Evolutionary conservation across 2,329 filamentous ascomycete genomes (phyloP).

Genomic region (Amesomyces nigricolor): DNA sequence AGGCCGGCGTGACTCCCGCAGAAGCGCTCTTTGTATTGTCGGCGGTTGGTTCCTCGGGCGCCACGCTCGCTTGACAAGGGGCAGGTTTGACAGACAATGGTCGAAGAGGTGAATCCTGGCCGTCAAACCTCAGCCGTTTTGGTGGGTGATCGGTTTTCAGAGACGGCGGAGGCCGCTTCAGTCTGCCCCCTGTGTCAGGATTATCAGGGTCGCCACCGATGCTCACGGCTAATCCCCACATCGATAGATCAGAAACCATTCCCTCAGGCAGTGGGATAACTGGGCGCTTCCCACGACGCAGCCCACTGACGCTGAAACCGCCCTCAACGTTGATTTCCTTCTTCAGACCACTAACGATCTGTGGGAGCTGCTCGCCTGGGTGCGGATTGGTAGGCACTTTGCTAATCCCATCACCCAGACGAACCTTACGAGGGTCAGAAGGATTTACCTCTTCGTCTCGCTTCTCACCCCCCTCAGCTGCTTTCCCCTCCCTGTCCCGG

Average conservation of each 20-base stretch:
- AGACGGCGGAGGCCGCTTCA: constrained; percentile 12
- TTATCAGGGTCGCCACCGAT: constrained; percentile 13
- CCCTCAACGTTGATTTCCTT: constrained; percentile 24
- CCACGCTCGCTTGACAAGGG: neutral
- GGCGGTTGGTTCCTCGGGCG: too few species aligned
- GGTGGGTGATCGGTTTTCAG: neutral
- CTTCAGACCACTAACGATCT: neutral
- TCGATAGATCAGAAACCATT: constrained; percentile 38
- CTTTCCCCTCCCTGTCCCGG: constrained; percentile 30
- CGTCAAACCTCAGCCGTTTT: constrained; percentile 8
- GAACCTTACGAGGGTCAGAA: constrained; percentile 1
- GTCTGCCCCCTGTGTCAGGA: neutral
- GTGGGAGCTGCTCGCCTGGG: neutral
- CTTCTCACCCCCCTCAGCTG: constrained; percentile 15
- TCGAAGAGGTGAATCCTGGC: neutral
- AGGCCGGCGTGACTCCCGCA: constrained; percentile 15
- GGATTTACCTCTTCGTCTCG: neutral
- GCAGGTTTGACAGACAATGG: neutral
- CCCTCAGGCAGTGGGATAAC: constrained; percentile 34
- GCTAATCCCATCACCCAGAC: neutral
- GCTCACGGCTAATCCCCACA: constrained; percentile 34
- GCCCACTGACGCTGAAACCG: constrained; percentile 41
- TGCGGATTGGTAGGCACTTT: neutral
- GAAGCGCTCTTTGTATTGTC: neutral
- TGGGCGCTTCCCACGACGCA: constrained; percentile 35